Base-by-base conservation (phyloP, 768 basidiomycete genomes). In the Lactifluus hygrophoroides region DNA sequence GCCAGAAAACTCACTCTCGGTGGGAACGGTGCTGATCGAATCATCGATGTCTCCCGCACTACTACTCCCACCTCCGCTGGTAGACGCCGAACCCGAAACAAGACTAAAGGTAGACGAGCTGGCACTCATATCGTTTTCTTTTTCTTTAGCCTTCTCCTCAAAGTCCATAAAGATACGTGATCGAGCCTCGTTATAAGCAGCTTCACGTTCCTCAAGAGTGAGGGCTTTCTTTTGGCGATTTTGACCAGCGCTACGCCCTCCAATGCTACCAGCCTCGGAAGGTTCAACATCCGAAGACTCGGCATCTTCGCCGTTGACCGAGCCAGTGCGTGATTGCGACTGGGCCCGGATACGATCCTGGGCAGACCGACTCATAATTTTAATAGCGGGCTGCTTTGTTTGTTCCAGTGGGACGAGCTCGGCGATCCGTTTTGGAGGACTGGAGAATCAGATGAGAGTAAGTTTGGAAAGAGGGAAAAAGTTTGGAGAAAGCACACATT, bases 151-250 rank as follows among this genome's bases (percentile, higher is more conserved):
- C 63, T 77, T 81, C 56, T 88, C 86, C 68, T 88, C 79, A 64
- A 90, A 89, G 63, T 73, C 85, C 81, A 88, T 86, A 73, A 93
- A 93, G 64, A 93, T 93, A 56, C 90, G 81, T 37, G 83, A 85
- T 46, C 91, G 82, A 28, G 90, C 90, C 70, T 89, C 84, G 53
- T 88, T 87, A 65, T 93, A 93, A n/a, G 89, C 91, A 0, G 88
- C 91, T 67, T 88, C 89, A 32, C 90, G 85, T 69, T 93, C 85
- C 66, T 88, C 86, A 23, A 93, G 84, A 2, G 91, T 91, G 75
- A 83, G 81, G 30, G 79, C 78, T 67, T 86, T 84, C 74, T 85
- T 89, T 66, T 71, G 78, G 60, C 80, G 75, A 48, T 62, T 59
- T 37, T 78, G 80, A 4, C 83, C 81, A 21, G 79, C 74, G 65